A percentile compares a stretch with the other conserved stretches of the same genome.
Conservation (phyloP, 2,329 filamentous ascomycete species). For the Huntiella omanensis region DNA sequence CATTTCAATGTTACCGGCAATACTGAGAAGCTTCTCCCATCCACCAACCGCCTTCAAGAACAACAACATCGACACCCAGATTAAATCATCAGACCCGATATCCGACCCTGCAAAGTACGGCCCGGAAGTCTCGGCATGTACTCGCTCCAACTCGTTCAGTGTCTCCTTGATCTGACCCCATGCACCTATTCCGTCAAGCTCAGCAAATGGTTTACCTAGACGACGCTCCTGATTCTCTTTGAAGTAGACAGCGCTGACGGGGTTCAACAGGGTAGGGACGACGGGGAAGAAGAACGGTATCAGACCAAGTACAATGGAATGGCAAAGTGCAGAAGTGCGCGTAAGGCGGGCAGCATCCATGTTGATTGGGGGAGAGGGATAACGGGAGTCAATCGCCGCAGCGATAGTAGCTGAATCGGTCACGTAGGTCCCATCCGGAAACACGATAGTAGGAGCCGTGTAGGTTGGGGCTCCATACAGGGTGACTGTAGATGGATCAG, state of each 20-base stretch:
- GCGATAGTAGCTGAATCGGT: conserved; percentile 49
- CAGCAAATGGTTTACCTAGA: conserved; percentile 22
- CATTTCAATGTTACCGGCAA: conserved; percentile 20
- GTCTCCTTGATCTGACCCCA: conserved; percentile 25
- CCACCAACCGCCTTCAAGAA: conserved; percentile 22
- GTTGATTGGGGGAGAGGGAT: conserved; percentile 39
- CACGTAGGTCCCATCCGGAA: conserved; percentile 36
- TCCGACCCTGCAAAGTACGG: conserved; percentile 41
- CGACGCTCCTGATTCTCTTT: not conserved
- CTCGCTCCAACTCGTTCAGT: conserved; percentile 21
- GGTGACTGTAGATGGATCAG: conserved; percentile 15
- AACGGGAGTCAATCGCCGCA: conserved; percentile 34
- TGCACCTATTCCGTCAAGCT: conserved; percentile 28
- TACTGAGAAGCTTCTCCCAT: conserved; percentile 20
- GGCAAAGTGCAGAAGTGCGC: conserved; percentile 22
- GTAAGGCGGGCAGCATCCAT: conserved; percentile 32
- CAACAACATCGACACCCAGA: conserved; percentile 30
- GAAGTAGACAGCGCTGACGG: conserved; percentile 28
- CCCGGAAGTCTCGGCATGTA: conserved; percentile 37
- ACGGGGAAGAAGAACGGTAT: conserved; percentile 25
- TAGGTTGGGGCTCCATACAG: conserved; percentile 20
- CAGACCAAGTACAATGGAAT: conserved; percentile 18
- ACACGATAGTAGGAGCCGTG: conserved; percentile 35
- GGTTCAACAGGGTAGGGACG: conserved; percentile 33
- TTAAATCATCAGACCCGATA: conserved; percentile 38